Conservation (phyloP, 352 stramenopile species). For the Phytophthora podocarpi region DNA sequence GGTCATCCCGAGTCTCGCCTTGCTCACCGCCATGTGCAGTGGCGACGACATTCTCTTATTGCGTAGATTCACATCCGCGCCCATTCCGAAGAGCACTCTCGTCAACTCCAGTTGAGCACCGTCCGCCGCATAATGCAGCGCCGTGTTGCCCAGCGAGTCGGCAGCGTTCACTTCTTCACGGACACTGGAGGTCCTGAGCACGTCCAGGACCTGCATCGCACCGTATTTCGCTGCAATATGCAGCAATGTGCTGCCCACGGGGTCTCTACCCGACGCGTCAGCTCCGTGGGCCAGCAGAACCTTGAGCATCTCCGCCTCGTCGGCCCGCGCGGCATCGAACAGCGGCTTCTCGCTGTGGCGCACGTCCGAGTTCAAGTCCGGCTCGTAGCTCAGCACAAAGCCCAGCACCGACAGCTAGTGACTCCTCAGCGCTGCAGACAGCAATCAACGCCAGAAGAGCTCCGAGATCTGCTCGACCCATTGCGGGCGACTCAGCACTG, state of each 20-base stretch:
- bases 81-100: constrained; percentile 18
- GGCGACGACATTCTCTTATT: constrained; percentile 22
- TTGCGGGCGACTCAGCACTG: constrained; percentile 4
- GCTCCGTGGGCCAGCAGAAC: constrained; percentile 35
- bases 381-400: constrained; percentile 41
- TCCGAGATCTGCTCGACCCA: constrained; percentile 23
- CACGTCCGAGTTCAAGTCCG: constrained; percentile 35
- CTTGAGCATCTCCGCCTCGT: constrained; percentile 31
- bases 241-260: constrained; percentile 35
- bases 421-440: constrained; percentile 32
- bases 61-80: constrained; percentile 29
- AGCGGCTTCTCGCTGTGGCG: constrained; percentile 38
- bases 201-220: constrained; percentile 11
- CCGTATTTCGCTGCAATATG: constrained; percentile 45
- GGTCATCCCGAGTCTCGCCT: constrained; percentile 26
- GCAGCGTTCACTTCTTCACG: constrained; percentile 29
- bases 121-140: constrained; percentile 42
- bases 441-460: constrained; percentile 34
- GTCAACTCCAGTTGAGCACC: constrained; percentile 17
- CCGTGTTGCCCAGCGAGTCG: constrained; percentile 38
- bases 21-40: constrained; percentile 37
- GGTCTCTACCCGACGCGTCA: constrained; percentile 17
- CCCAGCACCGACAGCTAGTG: constrained; percentile 26
- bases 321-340: constrained; percentile 29
- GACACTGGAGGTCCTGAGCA: constrained; percentile 22